Conservation (phyloP, 768 basidiomycete genomes). For the Heimioporus sp. region DNA sequence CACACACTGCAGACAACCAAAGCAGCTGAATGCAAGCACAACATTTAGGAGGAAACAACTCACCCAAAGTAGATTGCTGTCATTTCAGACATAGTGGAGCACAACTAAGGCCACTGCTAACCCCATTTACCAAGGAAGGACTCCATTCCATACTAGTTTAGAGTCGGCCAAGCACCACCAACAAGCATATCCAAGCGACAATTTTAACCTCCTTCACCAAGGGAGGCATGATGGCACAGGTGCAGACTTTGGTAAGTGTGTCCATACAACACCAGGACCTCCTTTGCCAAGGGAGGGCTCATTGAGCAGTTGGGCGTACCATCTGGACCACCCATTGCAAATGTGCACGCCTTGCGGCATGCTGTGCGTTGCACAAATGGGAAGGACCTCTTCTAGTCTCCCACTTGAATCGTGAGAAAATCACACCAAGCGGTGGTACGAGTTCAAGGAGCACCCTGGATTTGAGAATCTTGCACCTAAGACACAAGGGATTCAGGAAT, state of each 20-base stretch:
- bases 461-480: too few relatives aligned
- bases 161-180: background rate
- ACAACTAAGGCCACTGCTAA: background rate
- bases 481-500: too few relatives aligned
- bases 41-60: background rate
- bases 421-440: too few relatives aligned
- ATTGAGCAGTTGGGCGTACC: background rate
- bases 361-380: too few relatives aligned
- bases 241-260: background rate
- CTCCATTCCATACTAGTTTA: slow-evolving; percentile 2
- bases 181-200: background rate
- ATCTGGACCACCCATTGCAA: background rate
- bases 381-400: too few relatives aligned
- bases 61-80: slow-evolving; percentile 1
- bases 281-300: slow-evolving; percentile 9
- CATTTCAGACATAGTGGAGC: slow-evolving; percentile 2
- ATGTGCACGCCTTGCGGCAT: too few relatives aligned
- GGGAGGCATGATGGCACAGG: background rate
- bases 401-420: too few relatives aligned
- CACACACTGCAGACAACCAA: too few relatives aligned
- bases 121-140: slow-evolving; percentile 2
- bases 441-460: too few relatives aligned
- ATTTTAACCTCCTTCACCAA: background rate
- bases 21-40: background rate
- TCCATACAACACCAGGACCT: slow-evolving; percentile 1